A percentile compares a stretch with the other conserved stretches of the same genome.
These are phyloP conservation scores for Alternaria dauci DNA, from an alignment of 2,329 filamentous ascomycete genomes.

Conservation along the genomic window DNA sequence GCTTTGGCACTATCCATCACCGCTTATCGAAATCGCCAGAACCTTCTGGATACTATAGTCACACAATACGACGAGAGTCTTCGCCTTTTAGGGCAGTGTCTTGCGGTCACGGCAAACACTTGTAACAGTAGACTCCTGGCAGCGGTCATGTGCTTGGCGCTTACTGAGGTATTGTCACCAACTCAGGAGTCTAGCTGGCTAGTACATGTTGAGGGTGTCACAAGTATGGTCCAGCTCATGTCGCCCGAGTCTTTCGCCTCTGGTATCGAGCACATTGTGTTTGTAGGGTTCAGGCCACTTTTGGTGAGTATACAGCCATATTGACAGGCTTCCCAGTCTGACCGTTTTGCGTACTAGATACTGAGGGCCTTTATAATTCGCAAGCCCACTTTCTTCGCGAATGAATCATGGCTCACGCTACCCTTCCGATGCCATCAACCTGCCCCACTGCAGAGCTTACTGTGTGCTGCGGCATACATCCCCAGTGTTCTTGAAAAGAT, in stretches of 20 bases:
- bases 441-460: background rate
- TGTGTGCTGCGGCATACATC: background rate
- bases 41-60: background rate
- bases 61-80: background rate
- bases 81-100: background rate
- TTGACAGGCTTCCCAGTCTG: background rate
- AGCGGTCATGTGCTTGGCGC: constrained; percentile 1
- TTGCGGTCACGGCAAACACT: background rate
- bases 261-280: background rate
- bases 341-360: background rate
- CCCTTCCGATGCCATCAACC: background rate
- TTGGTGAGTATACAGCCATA: background rate
- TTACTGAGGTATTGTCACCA: background rate
- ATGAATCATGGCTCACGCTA: background rate
- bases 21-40: background rate
- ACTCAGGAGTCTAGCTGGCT: background rate
- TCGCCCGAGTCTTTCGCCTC: background rate
- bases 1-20: constrained; percentile 1
- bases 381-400: background rate
- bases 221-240: background rate
- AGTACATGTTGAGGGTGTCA: background rate
- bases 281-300: background rate
- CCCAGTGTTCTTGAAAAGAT: background rate
- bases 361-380: background rate
- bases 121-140: background rate